These are phyloP conservation scores for Cadophora luteo-olivacea DNA, from an alignment of 2,329 filamentous ascomycete genomes.

Conservation along the genomic window DNA sequence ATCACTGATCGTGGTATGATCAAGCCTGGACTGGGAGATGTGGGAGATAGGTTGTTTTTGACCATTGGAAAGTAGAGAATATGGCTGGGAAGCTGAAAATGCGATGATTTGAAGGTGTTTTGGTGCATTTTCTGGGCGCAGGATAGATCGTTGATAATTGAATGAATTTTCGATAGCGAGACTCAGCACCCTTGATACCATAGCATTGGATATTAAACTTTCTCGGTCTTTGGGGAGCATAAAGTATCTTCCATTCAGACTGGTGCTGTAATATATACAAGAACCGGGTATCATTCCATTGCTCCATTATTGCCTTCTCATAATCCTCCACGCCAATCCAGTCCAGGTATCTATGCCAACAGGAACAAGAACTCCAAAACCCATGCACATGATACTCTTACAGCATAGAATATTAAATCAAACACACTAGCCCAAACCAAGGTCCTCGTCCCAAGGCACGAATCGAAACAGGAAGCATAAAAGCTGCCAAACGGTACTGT, in stretches of 20 bases:
- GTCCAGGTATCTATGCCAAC: conserved; percentile 9
- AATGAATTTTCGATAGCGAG: conserved; percentile 13
- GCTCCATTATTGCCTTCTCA: not conserved
- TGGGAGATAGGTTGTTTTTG: conserved; percentile 88
- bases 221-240: not conserved
- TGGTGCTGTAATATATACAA: conserved; percentile 24
- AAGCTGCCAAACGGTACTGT: conserved; percentile 30
- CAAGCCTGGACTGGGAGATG: conserved; percentile 86
- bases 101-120: conserved; percentile 4
- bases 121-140: conserved; percentile 10
- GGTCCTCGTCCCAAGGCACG: conserved; percentile 39
- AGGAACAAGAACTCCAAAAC: not conserved
- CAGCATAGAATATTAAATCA: not conserved
- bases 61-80: conserved; percentile 77
- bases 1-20: conserved; percentile 87
- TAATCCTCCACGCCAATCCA: conserved; percentile 14
- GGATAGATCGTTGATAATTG: conserved; percentile 5
- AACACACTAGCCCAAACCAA: conserved; percentile 19
- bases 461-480: conserved; percentile 33
- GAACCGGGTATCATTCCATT: conserved; percentile 28
- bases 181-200: not conserved
- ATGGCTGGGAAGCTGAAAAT: not conserved
- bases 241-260: not conserved
- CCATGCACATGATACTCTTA: not conserved
- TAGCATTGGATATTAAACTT: not conserved